These are phyloP conservation scores for Sporothrix euskadiensis DNA, from an alignment of 2,329 filamentous ascomycete genomes.

Conservation along the genomic window DNA sequence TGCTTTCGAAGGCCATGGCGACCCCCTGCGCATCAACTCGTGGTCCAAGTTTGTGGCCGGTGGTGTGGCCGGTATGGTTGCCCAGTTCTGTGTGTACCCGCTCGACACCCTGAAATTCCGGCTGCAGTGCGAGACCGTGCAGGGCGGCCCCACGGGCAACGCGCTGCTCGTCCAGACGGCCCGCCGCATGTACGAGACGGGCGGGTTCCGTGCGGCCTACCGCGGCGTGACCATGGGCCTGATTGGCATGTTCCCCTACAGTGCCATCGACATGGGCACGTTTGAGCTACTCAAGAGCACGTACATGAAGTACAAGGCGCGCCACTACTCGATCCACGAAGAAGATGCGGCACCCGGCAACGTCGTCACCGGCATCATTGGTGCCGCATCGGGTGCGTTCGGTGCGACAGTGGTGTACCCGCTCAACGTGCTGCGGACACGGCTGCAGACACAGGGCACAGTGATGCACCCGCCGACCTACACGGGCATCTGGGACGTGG, in stretches of 20 bases:
- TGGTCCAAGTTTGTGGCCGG: constrained; percentile 89
- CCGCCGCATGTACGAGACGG: constrained; percentile 78
- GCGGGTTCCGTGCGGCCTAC: constrained; percentile 77
- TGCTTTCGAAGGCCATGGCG: constrained; percentile 81
- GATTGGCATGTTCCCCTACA: constrained; percentile 96
- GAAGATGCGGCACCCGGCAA: constrained; percentile 81
- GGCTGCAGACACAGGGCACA: constrained; percentile 92
- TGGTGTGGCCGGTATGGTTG: constrained; percentile 88
- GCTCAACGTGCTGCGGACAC: constrained; percentile 86
- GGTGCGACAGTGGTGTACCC: constrained; percentile 95
- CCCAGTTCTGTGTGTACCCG: constrained; percentile 95
- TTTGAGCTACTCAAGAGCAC: constrained; percentile 88
- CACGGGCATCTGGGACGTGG: constrained; percentile 86
- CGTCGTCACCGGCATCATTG: constrained; percentile 82
- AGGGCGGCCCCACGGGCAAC: constrained; percentile 80
- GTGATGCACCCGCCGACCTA: constrained; percentile 89
- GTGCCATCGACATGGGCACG: constrained; percentile 91
- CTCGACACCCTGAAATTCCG: constrained; percentile 79
- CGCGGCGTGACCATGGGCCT: constrained; percentile 92
- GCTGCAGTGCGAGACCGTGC: constrained; percentile 92
- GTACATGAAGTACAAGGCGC: constrained; percentile 70
- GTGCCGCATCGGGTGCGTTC: constrained; percentile 86
- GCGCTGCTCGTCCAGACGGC: constrained; percentile 79
- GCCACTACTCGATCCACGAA: constrained; percentile 69
- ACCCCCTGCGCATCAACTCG: constrained; percentile 75